Evolutionary conservation across 1,284 basidiomycete genomes (phyloP).

Genomic region (Trametes polyzona): DNA sequence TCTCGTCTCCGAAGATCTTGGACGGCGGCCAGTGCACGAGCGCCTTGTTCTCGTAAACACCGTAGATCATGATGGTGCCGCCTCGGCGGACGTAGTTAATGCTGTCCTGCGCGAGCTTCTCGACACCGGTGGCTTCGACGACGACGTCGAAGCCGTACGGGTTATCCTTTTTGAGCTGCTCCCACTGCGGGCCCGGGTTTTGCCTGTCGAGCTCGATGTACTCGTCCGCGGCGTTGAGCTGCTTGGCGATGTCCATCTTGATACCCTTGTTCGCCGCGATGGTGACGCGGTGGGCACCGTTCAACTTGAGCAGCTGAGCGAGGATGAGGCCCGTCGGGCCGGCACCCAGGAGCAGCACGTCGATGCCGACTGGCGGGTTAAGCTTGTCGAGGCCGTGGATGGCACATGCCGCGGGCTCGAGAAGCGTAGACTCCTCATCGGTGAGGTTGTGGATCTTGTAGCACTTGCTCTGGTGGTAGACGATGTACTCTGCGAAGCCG

Average conservation of each 20-base stretch:
- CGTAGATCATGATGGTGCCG: slow-evolving; percentile 57
- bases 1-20: slow-evolving; percentile 67
- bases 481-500: slow-evolving; percentile 64
- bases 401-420: slow-evolving; percentile 66
- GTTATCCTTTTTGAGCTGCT: slow-evolving; percentile 58
- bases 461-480: slow-evolving; percentile 38
- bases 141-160: slow-evolving; percentile 68
- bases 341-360: slow-evolving; percentile 55
- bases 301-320: slow-evolving; percentile 61
- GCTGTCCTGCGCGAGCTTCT: slow-evolving; percentile 57
- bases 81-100: slow-evolving; percentile 65
- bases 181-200: slow-evolving; percentile 57
- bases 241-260: slow-evolving; percentile 62
- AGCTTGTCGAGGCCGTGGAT: slow-evolving; percentile 68
- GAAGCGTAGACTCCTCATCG: slow-evolving; percentile 62
- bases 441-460: slow-evolving; percentile 65
- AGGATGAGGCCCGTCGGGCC: slow-evolving; percentile 62
- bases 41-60: slow-evolving; percentile 61
- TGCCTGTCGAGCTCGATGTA: slow-evolving; percentile 61
- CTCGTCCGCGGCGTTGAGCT: slow-evolving; percentile 55
- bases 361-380: slow-evolving; percentile 55
- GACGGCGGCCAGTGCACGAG: slow-evolving; percentile 59
- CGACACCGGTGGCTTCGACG: slow-evolving; percentile 64
- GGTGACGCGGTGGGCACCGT: slow-evolving; percentile 53
- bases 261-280: slow-evolving; percentile 59